Conservation (phyloP, 768 basidiomycete species). For the Mycena albidolilacea region DNA sequence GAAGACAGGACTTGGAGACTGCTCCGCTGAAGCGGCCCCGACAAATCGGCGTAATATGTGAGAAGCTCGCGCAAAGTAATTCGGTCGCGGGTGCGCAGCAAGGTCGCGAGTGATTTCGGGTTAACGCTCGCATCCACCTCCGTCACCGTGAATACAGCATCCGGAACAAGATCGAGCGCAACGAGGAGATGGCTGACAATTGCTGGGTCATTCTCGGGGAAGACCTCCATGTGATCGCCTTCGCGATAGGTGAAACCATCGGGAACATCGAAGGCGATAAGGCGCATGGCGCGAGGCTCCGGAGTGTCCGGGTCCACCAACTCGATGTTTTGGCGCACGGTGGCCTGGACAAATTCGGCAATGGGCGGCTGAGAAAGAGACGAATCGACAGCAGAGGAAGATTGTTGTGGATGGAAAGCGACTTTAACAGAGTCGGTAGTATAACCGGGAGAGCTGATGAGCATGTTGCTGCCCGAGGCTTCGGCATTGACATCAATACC, state of each 20-base stretch:
- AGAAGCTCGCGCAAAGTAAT: constrained; percentile 33
- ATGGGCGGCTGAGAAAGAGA: constrained; percentile 25
- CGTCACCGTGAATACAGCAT: constrained; percentile 34
- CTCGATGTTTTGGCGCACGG: constrained; percentile 26
- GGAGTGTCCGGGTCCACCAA: constrained; percentile 33
- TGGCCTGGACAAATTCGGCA: constrained; percentile 24
- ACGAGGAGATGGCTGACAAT: constrained; percentile 31
- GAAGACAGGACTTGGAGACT: constrained; percentile 14
- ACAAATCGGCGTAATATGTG: constrained; percentile 30
- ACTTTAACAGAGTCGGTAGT: constrained; percentile 24
- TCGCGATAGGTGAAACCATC: constrained; percentile 31
- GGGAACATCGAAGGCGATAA: constrained; percentile 29
- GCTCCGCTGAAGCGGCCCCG: constrained; percentile 30
- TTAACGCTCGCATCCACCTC: constrained; percentile 23
- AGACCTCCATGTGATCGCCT: constrained; percentile 36
- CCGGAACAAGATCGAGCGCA: constrained; percentile 29
- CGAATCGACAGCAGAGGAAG: neutral
- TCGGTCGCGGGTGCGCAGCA: constrained; percentile 19
- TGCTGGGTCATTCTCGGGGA: constrained; percentile 33
- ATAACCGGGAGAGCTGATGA: constrained; percentile 14
- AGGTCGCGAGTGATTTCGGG: constrained; percentile 24
- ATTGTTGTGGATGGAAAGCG: constrained; percentile 10
- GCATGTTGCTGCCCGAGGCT: constrained; percentile 7
- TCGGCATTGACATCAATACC: constrained; percentile 26
- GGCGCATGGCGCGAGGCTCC: constrained; percentile 32